Evolutionary conservation across 805 yeast genomes (phyloP), one percentile per base, ranked within the genome.

Genomic region (Nakazawaea ernobii): DNA sequence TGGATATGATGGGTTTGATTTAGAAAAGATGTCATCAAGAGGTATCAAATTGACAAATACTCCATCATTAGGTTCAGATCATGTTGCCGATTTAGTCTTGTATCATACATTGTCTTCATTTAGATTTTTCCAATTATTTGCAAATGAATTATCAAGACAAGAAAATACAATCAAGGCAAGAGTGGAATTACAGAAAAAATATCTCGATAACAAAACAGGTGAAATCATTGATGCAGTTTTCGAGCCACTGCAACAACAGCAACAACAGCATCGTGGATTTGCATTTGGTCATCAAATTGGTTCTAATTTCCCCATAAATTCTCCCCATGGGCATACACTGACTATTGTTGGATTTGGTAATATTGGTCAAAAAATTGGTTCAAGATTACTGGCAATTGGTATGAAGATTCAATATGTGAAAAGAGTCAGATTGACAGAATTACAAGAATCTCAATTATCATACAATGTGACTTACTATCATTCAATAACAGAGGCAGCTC

Each of bases 291-390:
- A 73, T 17, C 55, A 59, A 15, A 62, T 79, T 2, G 82, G 79
- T 36, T 70, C 76, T 2, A 66, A 76, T 26, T 50, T 57, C 24
- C 58, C 58, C 28, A 59, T 75, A 54, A 77, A 61, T 17, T 71
- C 79, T 4, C 89, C 90, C 6, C 59, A 62, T 13, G 80, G 80
- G 17, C 82, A 79, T 57, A 68, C 67, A 24, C 89, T 73, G 1
- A 78, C 82, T 2, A 72, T 86, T 32, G 77, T 84, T 3, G 95
- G 95, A 0, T 81, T 86, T 56, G 95, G 95, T 1, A 70, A 79
- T 17, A 86, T 86, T 55, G 95, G 95, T 8, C 74, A 74, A 58
- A 70, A 73, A 29, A 77, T 84, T 49, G 94, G 82, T 3, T 63
- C 62, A 42, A 72, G 83, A 55, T 68, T 86, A 49, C 45, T 67